phyloP scores from a whole-genome alignment of 1,284 basidiomycete genomes.

The Trichosporon faecale region DNA sequence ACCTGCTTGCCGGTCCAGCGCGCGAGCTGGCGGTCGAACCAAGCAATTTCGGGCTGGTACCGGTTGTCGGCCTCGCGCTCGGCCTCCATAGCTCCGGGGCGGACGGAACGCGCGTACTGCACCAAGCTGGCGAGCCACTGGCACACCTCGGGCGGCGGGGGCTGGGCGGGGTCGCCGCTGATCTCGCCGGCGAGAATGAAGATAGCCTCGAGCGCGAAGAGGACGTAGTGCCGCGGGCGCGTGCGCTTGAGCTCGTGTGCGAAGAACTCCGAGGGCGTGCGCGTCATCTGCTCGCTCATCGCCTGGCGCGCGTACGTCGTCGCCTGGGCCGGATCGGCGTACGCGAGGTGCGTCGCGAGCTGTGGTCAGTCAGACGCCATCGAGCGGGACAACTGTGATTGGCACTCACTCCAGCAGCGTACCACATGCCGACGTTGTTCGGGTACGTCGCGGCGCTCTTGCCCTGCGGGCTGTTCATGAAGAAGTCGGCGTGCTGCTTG shows the following conservation, averaged over 20 bases:
- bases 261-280: slow-evolving; percentile 25
- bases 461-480: slow-evolving; percentile 33
- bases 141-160: slow-evolving; percentile 8
- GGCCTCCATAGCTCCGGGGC: slow-evolving; percentile 30
- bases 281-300: slow-evolving; percentile 7
- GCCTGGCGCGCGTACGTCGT: slow-evolving; percentile 14
- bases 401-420: slow-evolving; percentile 37
- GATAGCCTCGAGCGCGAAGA: slow-evolving; percentile 38
- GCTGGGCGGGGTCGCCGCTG: not conserved
- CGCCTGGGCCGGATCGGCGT: slow-evolving; percentile 20
- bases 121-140: slow-evolving; percentile 26
- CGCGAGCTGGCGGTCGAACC: slow-evolving; percentile 33
- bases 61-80: slow-evolving; percentile 31
- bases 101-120: slow-evolving; percentile 24
- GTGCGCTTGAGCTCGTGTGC: slow-evolving; percentile 29
- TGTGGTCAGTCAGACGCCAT: slow-evolving; percentile 17
- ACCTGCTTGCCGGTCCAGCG: slow-evolving; percentile 24
- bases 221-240: slow-evolving; percentile 34
- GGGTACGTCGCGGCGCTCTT: slow-evolving; percentile 22
- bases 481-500: slow-evolving; percentile 32
- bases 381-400: too few species aligned
- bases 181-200: slow-evolving; percentile 32
- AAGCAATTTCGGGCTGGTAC: slow-evolving; percentile 26
- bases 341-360: slow-evolving; percentile 32
- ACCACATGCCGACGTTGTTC: slow-evolving; percentile 40